Conservation (phyloP, 257 asterid species). For the Marsdenia floribunda region DNA sequence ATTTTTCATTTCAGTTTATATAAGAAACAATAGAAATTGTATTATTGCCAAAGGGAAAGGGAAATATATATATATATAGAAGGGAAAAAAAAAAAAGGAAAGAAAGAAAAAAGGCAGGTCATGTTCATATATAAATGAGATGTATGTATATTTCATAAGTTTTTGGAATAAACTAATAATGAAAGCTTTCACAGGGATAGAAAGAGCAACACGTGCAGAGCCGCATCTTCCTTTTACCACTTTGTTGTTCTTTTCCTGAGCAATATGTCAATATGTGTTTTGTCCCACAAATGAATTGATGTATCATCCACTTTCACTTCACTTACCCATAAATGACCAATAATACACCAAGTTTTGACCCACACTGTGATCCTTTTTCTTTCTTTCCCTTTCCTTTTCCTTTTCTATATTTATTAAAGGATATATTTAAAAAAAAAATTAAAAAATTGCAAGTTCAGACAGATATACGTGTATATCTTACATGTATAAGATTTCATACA, state of each 20-base stretch:
- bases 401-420: too few species aligned
- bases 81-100: background rate
- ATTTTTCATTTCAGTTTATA: too few species aligned
- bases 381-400: too few species aligned
- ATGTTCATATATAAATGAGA: background rate
- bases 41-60: background rate
- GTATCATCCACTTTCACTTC: background rate
- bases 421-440: too few species aligned
- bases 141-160: background rate
- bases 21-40: background rate
- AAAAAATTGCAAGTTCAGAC: too few species aligned
- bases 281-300: background rate
- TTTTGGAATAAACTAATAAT: background rate
- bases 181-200: background rate
- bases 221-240: background rate
- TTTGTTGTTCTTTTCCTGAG: background rate
- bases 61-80: background rate
- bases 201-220: slow-evolving; percentile 1
- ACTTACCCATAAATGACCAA: background rate
- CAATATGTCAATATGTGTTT: background rate
- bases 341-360: background rate
- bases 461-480: too few species aligned
- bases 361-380: too few species aligned
- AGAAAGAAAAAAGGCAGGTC: background rate
- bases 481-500: too few species aligned